phyloP scores from a whole-genome alignment of 495 filamentous ascomycete genomes.

The Lepidopterella palustris region DNA sequence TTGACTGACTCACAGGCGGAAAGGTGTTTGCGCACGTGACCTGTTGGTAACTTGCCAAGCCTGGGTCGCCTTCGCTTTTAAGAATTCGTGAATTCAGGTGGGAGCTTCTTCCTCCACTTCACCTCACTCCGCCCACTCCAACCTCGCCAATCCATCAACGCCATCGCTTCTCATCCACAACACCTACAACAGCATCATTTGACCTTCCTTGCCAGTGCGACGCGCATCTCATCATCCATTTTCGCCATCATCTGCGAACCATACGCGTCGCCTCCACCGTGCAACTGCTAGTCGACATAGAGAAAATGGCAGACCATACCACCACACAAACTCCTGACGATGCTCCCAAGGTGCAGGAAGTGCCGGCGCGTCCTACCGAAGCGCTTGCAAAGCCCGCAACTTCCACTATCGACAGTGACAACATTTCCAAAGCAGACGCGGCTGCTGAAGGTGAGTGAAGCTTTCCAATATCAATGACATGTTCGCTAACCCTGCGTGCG shows the following conservation, averaged over 20 bases:
- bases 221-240: neutral
- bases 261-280: constrained; percentile 24
- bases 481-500: neutral
- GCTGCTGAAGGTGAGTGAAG: constrained; percentile 18
- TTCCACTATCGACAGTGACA: constrained; percentile 5
- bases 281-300: constrained; percentile 19
- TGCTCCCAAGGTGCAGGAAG: constrained; percentile 12
- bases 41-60: neutral
- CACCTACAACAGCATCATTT: constrained; percentile 14
- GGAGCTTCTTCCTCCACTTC: constrained; percentile 14
- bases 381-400: neutral
- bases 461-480: neutral
- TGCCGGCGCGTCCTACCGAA: constrained; percentile 20
- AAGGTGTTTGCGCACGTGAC: neutral
- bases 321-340: constrained; percentile 11
- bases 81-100: neutral
- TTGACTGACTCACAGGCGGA: neutral
- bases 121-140: constrained; percentile 12
- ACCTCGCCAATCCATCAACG: constrained; percentile 9
- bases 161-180: constrained; percentile 23
- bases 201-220: constrained; percentile 5
- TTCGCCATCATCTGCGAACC: constrained; percentile 16
- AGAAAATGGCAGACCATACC: constrained; percentile 22
- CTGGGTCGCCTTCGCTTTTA: neutral
- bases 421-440: constrained; percentile 6